Conservation (phyloP, 495 filamentous ascomycete species). For the Durotheca rogersii region DNA sequence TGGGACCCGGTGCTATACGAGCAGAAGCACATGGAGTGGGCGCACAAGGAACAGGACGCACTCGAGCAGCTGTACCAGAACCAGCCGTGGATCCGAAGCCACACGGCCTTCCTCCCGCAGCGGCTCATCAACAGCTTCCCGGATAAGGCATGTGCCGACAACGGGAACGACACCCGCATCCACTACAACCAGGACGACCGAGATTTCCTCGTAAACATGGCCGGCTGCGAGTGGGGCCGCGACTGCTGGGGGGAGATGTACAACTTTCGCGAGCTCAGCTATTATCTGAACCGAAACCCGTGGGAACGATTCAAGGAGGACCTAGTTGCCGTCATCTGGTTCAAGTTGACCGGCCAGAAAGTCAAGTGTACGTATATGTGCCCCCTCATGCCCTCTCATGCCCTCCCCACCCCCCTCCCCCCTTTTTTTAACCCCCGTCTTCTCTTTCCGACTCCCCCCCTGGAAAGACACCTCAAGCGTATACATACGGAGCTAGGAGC, state of each 20-base stretch:
- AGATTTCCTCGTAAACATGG: conserved; percentile 99
- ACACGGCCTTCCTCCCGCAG: conserved; percentile 87
- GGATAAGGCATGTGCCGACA: conserved; percentile 77
- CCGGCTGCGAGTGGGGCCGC: conserved; percentile 91
- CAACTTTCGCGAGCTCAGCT: conserved; percentile 83
- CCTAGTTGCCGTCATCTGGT: conserved; percentile 52
- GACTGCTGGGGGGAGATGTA: conserved; percentile 99
- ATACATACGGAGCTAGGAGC: no score
- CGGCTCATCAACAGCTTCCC: conserved; percentile 94
- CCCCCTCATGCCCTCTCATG: not conserved
- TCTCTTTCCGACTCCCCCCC: not conserved
- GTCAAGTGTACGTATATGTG: conserved; percentile 45
- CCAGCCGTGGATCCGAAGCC: conserved; percentile 89
- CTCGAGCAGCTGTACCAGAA: conserved; percentile 87
- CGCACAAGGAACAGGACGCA: conserved; percentile 97
- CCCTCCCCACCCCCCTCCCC: not conserved
- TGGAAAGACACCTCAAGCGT: not conserved
- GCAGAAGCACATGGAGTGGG: conserved; percentile 99
- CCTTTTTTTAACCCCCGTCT: not conserved
- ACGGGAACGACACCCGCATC: conserved; percentile 67
- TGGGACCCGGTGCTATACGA: conserved; percentile 99
- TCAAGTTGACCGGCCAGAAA: conserved; percentile 56
- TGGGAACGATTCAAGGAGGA: conserved; percentile 75
- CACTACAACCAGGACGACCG: conserved; percentile 85
- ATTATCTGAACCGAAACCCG: conserved; percentile 74